Conservation (phyloP, 2,329 filamentous ascomycete species). For the Sordariomycetes sp. region DNA sequence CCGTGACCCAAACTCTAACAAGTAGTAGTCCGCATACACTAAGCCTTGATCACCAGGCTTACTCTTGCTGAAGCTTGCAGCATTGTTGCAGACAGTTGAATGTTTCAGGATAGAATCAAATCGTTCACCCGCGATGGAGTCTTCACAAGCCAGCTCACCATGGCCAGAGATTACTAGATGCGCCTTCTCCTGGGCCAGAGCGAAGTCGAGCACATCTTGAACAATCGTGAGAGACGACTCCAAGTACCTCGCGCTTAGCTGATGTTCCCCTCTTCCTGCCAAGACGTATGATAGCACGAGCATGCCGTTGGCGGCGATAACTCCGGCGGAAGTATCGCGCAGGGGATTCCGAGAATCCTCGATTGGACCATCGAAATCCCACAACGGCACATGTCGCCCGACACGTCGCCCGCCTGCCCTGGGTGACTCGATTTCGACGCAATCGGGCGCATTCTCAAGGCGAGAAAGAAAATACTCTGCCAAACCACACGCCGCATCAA, state of each 20-base stretch:
- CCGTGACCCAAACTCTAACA: slow-evolving; percentile 37
- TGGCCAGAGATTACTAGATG: neutral
- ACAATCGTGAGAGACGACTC: slow-evolving; percentile 17
- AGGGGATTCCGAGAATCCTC: slow-evolving; percentile 15
- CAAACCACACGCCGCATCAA: slow-evolving; percentile 32
- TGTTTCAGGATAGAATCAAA: slow-evolving; percentile 22
- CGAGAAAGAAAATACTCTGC: slow-evolving; percentile 38
- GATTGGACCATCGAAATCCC: slow-evolving; percentile 39
- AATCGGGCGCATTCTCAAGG: slow-evolving; percentile 18
- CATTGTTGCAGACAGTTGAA: slow-evolving; percentile 24
- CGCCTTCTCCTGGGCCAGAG: slow-evolving; percentile 8
- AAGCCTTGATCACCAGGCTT: slow-evolving; percentile 28
- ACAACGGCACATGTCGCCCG: slow-evolving; percentile 18
- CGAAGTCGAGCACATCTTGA: slow-evolving; percentile 18
- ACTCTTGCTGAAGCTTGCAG: slow-evolving; percentile 13
- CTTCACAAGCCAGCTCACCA: neutral
- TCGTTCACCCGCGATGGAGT: slow-evolving; percentile 1
- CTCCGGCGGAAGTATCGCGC: slow-evolving; percentile 26
- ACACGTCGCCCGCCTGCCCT: neutral
- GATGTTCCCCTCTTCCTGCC: slow-evolving; percentile 5
- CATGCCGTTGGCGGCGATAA: slow-evolving; percentile 32
- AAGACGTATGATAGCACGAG: slow-evolving; percentile 26
- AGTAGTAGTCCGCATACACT: slow-evolving; percentile 40
- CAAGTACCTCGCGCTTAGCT: slow-evolving; percentile 13
- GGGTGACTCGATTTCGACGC: slow-evolving; percentile 12